Percentiles rank a stretch among this genome's conserved stretches.
Conservation (phyloP, 345 rosid species). For the Syzygium oleosum region DNA sequence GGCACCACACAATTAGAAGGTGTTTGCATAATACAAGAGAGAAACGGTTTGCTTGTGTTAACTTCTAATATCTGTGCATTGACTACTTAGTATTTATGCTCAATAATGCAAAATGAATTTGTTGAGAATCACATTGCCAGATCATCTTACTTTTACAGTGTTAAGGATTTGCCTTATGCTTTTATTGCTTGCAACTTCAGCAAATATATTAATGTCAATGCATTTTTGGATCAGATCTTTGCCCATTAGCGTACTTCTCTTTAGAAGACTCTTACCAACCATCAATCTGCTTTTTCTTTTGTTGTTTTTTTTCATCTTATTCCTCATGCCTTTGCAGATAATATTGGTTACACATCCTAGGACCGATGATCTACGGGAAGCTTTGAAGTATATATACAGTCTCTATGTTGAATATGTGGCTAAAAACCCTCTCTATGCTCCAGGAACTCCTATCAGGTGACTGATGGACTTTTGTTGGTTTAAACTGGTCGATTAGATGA, state of each 20-base stretch:
- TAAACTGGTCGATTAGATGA: slow-evolving; percentile 34
- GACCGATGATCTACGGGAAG: slow-evolving; percentile 78
- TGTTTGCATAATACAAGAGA: not conserved
- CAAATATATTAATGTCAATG: not conserved
- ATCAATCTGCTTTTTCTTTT: not conserved
- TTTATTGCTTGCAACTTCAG: not conserved
- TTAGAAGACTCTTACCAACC: not conserved
- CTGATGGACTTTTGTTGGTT: not conserved
- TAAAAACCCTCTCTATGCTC: slow-evolving; percentile 70
- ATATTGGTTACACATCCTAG: slow-evolving; percentile 87
- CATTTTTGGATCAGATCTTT: not conserved
- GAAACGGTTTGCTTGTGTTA: not conserved
- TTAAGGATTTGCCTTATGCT: not conserved
- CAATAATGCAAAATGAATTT: not conserved
- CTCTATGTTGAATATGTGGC: slow-evolving; percentile 82
- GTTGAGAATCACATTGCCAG: not conserved
- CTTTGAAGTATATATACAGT: slow-evolving; percentile 79
- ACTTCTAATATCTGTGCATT: not conserved
- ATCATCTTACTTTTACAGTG: not conserved
- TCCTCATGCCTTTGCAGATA: slow-evolving; percentile 29
- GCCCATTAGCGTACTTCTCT: not conserved
- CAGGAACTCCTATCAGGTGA: slow-evolving; percentile 83
- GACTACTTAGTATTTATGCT: not conserved
- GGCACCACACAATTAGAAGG: not conserved
- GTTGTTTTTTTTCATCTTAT: not conserved